phyloP scores from a whole-genome alignment of 805 yeast genomes.

The Nakazawaea ambrosiae region DNA sequence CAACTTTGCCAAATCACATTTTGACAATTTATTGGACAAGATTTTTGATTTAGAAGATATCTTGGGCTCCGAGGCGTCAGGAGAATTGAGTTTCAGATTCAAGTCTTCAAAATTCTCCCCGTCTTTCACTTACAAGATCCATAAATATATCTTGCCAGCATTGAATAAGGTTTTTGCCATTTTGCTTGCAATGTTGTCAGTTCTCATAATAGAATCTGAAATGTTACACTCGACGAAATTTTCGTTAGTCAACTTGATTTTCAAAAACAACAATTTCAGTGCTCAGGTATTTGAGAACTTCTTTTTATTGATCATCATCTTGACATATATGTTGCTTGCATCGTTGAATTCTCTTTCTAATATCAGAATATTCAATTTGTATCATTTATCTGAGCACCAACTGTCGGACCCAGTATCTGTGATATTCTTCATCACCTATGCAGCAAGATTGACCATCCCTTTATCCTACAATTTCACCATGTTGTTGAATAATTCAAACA shows the following conservation, averaged over 20 bases:
- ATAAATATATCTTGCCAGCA: slow-evolving; percentile 39
- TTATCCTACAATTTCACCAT: slow-evolving; percentile 73
- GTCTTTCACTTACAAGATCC: slow-evolving; percentile 30
- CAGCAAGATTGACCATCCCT: slow-evolving; percentile 78
- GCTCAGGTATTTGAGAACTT: slow-evolving; percentile 24
- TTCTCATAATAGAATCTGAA: slow-evolving; percentile 65
- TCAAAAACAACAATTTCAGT: slow-evolving; percentile 17
- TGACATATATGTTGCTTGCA: slow-evolving; percentile 63
- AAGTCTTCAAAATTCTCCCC: slow-evolving; percentile 28
- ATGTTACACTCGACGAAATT: slow-evolving; percentile 60
- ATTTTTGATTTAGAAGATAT: slow-evolving; percentile 54
- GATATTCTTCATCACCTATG: slow-evolving; percentile 72
- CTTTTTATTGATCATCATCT: slow-evolving; percentile 35
- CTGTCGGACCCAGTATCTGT: slow-evolving; percentile 71
- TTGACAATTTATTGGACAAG: slow-evolving; percentile 39
- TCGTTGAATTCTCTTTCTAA: slow-evolving; percentile 61
- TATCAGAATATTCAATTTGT: slow-evolving; percentile 65
- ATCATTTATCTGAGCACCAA: slow-evolving; percentile 59
- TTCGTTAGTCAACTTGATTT: slow-evolving; percentile 50
- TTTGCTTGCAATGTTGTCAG: slow-evolving; percentile 35
- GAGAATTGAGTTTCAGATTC: slow-evolving; percentile 25
- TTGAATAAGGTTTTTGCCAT: slow-evolving; percentile 36
- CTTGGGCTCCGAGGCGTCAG: slow-evolving; percentile 30
- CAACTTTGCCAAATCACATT: slow-evolving; percentile 50
- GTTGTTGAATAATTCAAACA: slow-evolving; percentile 31